Evolutionary conservation across 139 green algal species (phyloP).

Genomic region (Picochlorum sp.): DNA sequence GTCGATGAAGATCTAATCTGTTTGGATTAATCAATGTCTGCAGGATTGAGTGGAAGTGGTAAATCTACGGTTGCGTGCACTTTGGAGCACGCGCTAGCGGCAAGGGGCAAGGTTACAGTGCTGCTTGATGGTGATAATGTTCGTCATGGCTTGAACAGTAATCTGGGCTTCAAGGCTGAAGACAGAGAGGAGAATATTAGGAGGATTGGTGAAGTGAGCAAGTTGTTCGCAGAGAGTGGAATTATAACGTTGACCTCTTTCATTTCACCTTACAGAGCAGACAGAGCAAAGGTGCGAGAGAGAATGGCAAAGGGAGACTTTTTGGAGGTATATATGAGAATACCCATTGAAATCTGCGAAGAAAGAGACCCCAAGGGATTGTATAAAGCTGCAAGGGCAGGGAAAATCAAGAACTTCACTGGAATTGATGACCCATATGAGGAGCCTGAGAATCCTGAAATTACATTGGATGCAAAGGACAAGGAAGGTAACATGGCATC

Average conservation of each 20-base stretch:
- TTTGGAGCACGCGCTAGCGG: slow-evolving; percentile 66
- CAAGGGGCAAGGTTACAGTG: slow-evolving; percentile 56
- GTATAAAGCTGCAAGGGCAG: slow-evolving; percentile 87
- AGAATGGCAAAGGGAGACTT: slow-evolving; percentile 60
- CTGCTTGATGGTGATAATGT: slow-evolving; percentile 95
- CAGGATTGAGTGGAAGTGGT: slow-evolving; percentile 64
- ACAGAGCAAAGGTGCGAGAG: slow-evolving; percentile 57
- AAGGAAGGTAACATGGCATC: slow-evolving; percentile 38
- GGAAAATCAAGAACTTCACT: slow-evolving; percentile 86
- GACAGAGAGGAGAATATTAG: slow-evolving; percentile 93
- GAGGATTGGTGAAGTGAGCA: slow-evolving; percentile 84
- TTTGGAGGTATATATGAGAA: slow-evolving; percentile 88
- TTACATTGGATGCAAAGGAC: slow-evolving; percentile 65
- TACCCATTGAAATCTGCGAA: slow-evolving; percentile 84
- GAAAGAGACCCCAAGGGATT: slow-evolving; percentile 88
- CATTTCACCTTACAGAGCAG: slow-evolving; percentile 83
- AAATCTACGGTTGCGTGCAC: slow-evolving; percentile 62
- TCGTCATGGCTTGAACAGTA: slow-evolving; percentile 84
- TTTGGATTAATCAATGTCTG: not conserved
- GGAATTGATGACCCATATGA: slow-evolving; percentile 65
- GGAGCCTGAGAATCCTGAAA: slow-evolving; percentile 69
- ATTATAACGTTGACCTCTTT: slow-evolving; percentile 87
- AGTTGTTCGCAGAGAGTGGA: slow-evolving; percentile 82
- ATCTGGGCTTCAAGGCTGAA: slow-evolving; percentile 75
- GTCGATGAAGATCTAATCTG: no score